These are phyloP conservation scores for Lactarius evosmus DNA, from an alignment of 768 basidiomycete species.

Conservation along the genomic window DNA sequence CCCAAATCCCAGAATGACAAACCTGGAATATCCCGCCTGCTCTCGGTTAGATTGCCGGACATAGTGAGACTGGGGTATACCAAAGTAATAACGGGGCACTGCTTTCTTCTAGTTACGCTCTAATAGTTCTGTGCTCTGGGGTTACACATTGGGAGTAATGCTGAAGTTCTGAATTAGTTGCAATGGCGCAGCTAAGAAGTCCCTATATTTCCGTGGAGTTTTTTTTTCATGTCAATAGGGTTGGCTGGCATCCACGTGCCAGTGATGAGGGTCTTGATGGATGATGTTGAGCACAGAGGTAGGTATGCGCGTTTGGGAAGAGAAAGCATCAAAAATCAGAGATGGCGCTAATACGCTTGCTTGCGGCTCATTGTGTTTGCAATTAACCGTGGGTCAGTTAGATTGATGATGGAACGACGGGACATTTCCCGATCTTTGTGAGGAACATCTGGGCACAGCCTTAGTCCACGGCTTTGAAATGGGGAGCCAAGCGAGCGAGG, in stretches of 20 bases:
- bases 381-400: neutral
- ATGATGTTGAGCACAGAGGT: neutral
- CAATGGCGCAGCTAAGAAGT: too few species aligned
- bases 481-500: neutral
- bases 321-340: constrained; percentile 15
- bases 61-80: too few species aligned
- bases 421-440: neutral
- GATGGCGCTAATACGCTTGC: neutral
- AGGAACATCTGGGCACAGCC: neutral
- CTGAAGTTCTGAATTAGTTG: too few species aligned
- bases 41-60: too few species aligned
- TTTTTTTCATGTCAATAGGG: too few species aligned
- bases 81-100: too few species aligned
- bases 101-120: too few species aligned
- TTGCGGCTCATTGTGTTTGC: neutral
- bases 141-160: too few species aligned
- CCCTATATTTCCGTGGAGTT: too few species aligned
- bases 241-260: neutral
- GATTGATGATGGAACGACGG: neutral
- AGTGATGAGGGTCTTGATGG: constrained; percentile 11
- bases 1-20: neutral
- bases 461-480: neutral
- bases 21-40: too few species aligned
- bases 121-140: too few species aligned
- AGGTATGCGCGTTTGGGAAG: neutral